Conservation (phyloP, 2,329 filamentous ascomycete species). For the Ceratocystis cubensis region DNA sequence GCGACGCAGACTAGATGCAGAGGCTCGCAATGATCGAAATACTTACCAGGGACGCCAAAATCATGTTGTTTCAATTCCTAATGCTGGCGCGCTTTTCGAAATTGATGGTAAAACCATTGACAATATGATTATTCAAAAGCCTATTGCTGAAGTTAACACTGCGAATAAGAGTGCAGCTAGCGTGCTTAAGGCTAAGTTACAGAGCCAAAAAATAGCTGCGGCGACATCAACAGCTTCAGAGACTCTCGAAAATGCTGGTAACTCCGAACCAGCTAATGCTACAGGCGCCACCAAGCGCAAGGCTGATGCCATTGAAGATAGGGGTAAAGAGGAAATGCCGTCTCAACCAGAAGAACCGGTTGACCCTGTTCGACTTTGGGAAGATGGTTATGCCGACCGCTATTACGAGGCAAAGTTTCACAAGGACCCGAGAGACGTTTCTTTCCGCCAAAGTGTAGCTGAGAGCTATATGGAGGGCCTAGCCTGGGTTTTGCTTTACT, state of each 20-base stretch:
- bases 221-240: not conserved
- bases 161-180: conserved; percentile 94
- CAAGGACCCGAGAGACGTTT: conserved; percentile 64
- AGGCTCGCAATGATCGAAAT: conserved; percentile 28
- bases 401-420: conserved; percentile 98
- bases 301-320: conserved; percentile 53
- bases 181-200: conserved; percentile 67
- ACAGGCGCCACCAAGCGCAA: conserved; percentile 55
- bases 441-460: conserved; percentile 80
- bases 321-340: conserved; percentile 38
- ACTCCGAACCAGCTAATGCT: not conserved
- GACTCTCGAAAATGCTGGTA: not conserved
- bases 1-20: conserved; percentile 60
- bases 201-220: conserved; percentile 30
- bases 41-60: conserved; percentile 19
- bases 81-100: conserved; percentile 17
- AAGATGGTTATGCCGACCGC: conserved; percentile 84
- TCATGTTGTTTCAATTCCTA: conserved; percentile 19
- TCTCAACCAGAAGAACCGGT: conserved; percentile 48
- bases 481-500: conserved; percentile 90
- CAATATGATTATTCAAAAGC: conserved; percentile 66
- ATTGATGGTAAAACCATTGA: conserved; percentile 42
- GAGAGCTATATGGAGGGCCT: conserved; percentile 88
- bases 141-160: conserved; percentile 63
- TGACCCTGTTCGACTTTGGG: conserved; percentile 85